phyloP scores from a whole-genome alignment of 192 early-diverging fungal species.

The Podochytrium sp. region DNA sequence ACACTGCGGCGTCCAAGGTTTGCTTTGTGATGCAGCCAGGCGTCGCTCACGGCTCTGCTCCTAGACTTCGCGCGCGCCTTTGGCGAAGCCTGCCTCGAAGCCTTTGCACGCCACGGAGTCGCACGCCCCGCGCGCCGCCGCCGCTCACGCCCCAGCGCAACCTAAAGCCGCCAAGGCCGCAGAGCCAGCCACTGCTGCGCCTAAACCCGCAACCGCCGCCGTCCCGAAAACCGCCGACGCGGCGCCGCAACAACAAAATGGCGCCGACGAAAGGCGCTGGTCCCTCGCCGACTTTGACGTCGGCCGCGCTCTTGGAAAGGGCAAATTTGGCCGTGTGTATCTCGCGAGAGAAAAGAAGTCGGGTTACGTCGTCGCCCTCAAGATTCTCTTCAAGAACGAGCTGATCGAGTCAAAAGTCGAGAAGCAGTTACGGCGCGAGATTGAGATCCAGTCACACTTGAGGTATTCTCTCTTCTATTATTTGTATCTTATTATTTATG shows the following conservation, averaged over 20 bases:
- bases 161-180: neutral
- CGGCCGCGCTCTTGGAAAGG: constrained; percentile 84
- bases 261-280: constrained; percentile 42
- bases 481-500: neutral
- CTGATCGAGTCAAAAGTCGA: constrained; percentile 77
- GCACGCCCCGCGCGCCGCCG: too few relatives aligned
- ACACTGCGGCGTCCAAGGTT: too few relatives aligned
- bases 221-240: neutral
- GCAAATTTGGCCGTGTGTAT: constrained; percentile 97
- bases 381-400: constrained; percentile 86
- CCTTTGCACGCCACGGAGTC: too few relatives aligned
- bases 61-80: too few relatives aligned
- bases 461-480: constrained; percentile 48
- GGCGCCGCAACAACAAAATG: neutral
- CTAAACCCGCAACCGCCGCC: neutral
- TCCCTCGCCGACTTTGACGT: constrained; percentile 86
- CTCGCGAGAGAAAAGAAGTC: constrained; percentile 85
- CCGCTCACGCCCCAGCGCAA: neutral
- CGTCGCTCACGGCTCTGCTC: too few relatives aligned
- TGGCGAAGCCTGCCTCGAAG: too few relatives aligned
- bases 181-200: neutral
- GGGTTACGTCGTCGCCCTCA: constrained; percentile 90
- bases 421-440: constrained; percentile 89
- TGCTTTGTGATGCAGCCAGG: too few relatives aligned
- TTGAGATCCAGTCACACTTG: constrained; percentile 93